Conservation (phyloP, 2,329 filamentous ascomycete species). For the Stagonosporopsis cucurbitacearum region DNA sequence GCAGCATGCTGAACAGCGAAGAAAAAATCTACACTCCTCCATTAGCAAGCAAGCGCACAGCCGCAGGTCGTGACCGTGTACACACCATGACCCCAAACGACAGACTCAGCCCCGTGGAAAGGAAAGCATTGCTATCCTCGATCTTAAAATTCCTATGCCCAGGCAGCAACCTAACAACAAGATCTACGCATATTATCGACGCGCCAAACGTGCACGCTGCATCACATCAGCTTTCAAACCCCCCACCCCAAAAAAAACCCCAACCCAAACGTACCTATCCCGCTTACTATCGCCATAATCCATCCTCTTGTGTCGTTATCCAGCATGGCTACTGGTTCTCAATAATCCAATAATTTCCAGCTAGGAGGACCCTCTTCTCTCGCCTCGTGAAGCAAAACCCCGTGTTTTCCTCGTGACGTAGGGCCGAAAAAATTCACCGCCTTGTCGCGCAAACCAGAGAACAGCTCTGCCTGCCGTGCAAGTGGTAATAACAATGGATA, state of each 20-base stretch:
- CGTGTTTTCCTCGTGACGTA: constrained; percentile 33
- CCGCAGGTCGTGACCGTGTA: background rate
- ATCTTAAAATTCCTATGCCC: constrained; percentile 81
- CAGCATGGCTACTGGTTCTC: constrained; percentile 24
- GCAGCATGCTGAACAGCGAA: constrained; percentile 90
- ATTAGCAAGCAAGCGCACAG: constrained; percentile 23
- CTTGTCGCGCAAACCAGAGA: constrained; percentile 2
- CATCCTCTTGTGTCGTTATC: constrained; percentile 81
- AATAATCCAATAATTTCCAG: background rate
- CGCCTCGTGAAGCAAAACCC: too few species aligned
- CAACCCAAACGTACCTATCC: constrained; percentile 63
- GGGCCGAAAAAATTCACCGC: constrained; percentile 11
- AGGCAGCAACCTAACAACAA: constrained; percentile 74
- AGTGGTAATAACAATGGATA: background rate
- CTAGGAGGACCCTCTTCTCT: background rate
- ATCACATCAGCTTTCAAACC: constrained; percentile 17
- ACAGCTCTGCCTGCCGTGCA: background rate
- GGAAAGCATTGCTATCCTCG: constrained; percentile 85
- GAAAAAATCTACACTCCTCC: constrained; percentile 75
- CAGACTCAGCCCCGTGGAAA: constrained; percentile 85
- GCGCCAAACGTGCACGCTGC: constrained; percentile 58
- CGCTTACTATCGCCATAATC: constrained; percentile 86
- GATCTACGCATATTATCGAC: constrained; percentile 84
- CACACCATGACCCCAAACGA: constrained; percentile 96
- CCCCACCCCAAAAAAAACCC: background rate